A percentile compares a stretch with the other conserved stretches of the same genome.
Conservation (phyloP, 495 filamentous ascomycete genomes). For the Annulohypoxylon maeteangense region DNA sequence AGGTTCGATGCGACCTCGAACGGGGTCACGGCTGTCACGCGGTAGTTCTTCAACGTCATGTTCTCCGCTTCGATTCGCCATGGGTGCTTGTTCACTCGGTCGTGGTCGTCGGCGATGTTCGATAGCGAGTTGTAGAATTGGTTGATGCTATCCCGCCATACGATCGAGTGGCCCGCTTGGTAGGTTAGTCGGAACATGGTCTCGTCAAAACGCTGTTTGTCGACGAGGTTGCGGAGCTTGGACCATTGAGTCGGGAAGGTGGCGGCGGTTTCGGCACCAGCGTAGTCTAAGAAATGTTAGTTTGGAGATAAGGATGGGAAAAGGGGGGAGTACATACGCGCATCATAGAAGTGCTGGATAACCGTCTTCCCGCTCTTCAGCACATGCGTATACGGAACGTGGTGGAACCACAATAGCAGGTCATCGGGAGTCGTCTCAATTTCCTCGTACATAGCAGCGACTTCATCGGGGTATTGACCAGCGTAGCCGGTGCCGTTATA, state of each 20-base stretch:
- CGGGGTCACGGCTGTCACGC: constrained; percentile 59
- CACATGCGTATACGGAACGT: constrained; percentile 73
- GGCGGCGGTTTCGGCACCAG: constrained; percentile 67
- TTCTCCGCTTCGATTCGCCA: constrained; percentile 73
- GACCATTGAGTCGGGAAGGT: constrained; percentile 66
- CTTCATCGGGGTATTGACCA: constrained; percentile 71
- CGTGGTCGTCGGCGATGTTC: constrained; percentile 63
- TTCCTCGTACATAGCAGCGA: constrained; percentile 67
- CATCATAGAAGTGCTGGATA: constrained; percentile 81
- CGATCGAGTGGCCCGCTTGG: constrained; percentile 74
- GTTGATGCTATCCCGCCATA: constrained; percentile 74
- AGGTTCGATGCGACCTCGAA: constrained; percentile 65
- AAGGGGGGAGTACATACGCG: constrained; percentile 42
- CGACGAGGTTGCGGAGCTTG: constrained; percentile 64
- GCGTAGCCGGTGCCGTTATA: constrained; percentile 71
- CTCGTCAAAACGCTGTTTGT: constrained; percentile 69
- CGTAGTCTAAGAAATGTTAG: constrained; percentile 59
- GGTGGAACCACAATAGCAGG: constrained; percentile 79
- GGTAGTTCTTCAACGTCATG: constrained; percentile 68
- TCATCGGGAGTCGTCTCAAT: constrained; percentile 74
- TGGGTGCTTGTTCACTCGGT: constrained; percentile 67
- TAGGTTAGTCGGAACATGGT: constrained; percentile 67
- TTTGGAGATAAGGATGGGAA: background rate
- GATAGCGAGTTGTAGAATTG: constrained; percentile 70
- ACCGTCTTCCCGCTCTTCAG: constrained; percentile 74